These are phyloP conservation scores for Hypoxylon subgilvum DNA, from an alignment of 495 filamentous ascomycete species.

Conservation along the genomic window DNA sequence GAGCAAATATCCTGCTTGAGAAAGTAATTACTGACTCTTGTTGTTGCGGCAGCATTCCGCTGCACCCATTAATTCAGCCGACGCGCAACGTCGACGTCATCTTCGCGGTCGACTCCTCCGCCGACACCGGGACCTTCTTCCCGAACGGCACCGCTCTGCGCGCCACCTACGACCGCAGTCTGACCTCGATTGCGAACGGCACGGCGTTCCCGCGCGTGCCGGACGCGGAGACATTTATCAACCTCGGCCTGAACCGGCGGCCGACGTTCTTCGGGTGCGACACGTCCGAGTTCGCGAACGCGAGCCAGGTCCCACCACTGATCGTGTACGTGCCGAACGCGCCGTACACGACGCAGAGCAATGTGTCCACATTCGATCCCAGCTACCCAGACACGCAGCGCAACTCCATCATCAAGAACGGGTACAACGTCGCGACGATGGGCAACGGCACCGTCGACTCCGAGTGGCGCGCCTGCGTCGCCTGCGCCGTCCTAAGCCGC, in stretches of 20 bases:
- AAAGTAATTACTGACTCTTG: too few species aligned
- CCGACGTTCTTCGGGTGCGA: conserved; percentile 96
- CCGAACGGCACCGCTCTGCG: conserved; percentile 86
- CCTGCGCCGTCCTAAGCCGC: conserved; percentile 84
- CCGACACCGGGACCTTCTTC: conserved; percentile 77
- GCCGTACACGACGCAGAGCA: conserved; percentile 75
- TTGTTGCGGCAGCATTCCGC: too few species aligned
- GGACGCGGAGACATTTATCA: conserved; percentile 84
- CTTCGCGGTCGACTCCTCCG: conserved; percentile 87
- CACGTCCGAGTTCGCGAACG: conserved; percentile 65
- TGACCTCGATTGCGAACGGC: conserved; percentile 71
- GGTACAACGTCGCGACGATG: conserved; percentile 79
- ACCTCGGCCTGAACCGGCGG: conserved; percentile 79
- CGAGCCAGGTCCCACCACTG: conserved; percentile 61
- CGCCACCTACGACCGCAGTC: conserved; percentile 79
- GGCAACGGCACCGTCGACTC: conserved; percentile 76
- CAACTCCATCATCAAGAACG: conserved; percentile 81
- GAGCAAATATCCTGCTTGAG: too few species aligned
- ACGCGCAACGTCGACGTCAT: conserved; percentile 82
- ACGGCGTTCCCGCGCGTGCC: conserved; percentile 85
- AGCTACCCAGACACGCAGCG: conserved; percentile 67
- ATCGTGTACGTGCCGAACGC: conserved; percentile 91
- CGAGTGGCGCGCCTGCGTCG: conserved; percentile 80
- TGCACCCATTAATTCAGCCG: conserved; percentile 85
- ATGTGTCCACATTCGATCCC: conserved; percentile 74